Conservation (phyloP, 2,329 filamentous ascomycete genomes). For the Alternaria viburni region DNA sequence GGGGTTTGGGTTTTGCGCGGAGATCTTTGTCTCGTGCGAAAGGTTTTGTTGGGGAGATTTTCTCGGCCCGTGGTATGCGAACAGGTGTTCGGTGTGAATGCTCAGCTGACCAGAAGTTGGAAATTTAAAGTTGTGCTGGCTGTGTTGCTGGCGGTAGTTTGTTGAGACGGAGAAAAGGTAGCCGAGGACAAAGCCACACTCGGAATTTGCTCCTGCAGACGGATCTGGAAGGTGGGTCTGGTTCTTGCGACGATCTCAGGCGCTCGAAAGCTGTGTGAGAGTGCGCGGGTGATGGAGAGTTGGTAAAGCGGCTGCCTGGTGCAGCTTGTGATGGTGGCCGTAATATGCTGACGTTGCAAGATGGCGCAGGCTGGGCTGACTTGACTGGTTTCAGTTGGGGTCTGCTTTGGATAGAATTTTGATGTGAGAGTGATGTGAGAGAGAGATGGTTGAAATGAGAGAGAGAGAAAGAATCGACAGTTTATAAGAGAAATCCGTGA, state of each 20-base stretch:
- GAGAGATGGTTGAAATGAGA: neutral
- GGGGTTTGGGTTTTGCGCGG: neutral
- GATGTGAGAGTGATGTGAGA: neutral
- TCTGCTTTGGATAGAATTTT: neutral
- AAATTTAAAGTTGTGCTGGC: too few species aligned
- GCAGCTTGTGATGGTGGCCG: slow-evolving; percentile 16
- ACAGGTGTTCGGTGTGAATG: slow-evolving; percentile 8
- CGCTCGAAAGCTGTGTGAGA: slow-evolving; percentile 4
- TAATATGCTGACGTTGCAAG: slow-evolving; percentile 41
- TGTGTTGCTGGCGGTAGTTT: neutral
- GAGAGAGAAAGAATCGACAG: slow-evolving; percentile 1
- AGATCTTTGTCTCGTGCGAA: neutral
- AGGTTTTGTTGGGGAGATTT: neutral
- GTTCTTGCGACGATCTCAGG: neutral
- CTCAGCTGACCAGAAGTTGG: neutral
- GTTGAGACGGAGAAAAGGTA: slow-evolving; percentile 4
- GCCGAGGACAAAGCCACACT: slow-evolving; percentile 19
- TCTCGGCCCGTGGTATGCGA: neutral
- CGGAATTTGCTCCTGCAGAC: slow-evolving; percentile 21
- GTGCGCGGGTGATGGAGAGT: neutral
- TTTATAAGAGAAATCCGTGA: neutral
- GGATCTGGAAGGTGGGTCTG: slow-evolving; percentile 22
- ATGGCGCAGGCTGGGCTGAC: slow-evolving; percentile 21
- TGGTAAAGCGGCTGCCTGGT: slow-evolving; percentile 35
- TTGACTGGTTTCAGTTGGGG: slow-evolving; percentile 19